Evolutionary conservation across 2,329 filamentous ascomycete genomes (phyloP), one percentile per base, ranked within the genome.

Genomic region (Monilinia fructigena): DNA sequence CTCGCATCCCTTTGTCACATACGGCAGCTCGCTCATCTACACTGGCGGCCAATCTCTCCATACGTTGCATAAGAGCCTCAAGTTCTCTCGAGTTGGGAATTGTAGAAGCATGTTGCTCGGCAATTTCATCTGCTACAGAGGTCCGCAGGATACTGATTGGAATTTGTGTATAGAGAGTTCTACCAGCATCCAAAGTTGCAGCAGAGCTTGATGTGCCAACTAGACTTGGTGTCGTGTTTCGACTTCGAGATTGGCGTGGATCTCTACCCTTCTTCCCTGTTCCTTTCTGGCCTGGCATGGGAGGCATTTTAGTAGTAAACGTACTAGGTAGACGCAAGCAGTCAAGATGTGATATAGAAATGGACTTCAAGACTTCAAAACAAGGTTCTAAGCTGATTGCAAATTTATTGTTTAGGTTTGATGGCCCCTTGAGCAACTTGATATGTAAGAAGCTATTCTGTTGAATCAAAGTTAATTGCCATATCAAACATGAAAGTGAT

Each of bases 211-310:
- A 65, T 23, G 70, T 48, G 55, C 67, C 69, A 8, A 65, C 68
- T 11, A 75, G 83, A 74, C 85, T 84, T 47, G 91, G 91, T 20
- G 91, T 94, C 47, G 89, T 91, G 77, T 93, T 93, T 75, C 91
- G 88, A 76, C 89, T 93, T 69, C 86, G 83, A 72, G 88, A 89
- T 72, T 87, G 86, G 62, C 81, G 79, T 68, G 87, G 83, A 72
- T 84, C 83, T 71, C 82, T 82, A 68, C 81, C 82, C 79, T 91
- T 91, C 80, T 89, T 89, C 75, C 86, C 82, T 35, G 85, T 86
- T 67, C 86, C 86, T 73, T 87, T 86, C 74, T 87, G 84, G 71
- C 83, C 82, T 58, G 83, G 81, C 66, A 79, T 80, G 38, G 85
- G 83, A 75, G 86, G 83, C 86, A 89, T 89, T 65, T 68, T 77